Evolutionary conservation across 2,329 filamentous ascomycete species (phyloP).

Genomic region (Neopestalotiopsis clavispora): DNA sequence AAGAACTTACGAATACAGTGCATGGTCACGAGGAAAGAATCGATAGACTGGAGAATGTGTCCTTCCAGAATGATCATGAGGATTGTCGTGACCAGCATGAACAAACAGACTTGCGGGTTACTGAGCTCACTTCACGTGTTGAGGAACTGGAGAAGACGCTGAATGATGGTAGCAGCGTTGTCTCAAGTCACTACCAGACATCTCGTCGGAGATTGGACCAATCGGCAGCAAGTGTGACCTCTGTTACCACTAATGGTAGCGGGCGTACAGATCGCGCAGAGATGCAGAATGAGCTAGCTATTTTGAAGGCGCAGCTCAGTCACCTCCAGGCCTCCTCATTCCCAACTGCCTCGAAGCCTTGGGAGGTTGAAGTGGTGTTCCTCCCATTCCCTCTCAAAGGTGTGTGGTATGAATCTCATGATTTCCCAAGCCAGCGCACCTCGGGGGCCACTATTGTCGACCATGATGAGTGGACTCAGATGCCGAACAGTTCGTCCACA

Average conservation of each 20-base stretch:
- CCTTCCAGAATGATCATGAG: conserved; percentile 70
- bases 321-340: conserved; percentile 61
- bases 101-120: conserved; percentile 67
- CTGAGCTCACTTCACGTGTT: conserved; percentile 70
- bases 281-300: conserved; percentile 54
- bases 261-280: conserved; percentile 48
- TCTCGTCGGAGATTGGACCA: conserved; percentile 46
- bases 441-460: conserved; percentile 35
- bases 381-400: conserved; percentile 69
- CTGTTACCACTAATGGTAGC: conserved; percentile 48
- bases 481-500: conserved; percentile 51
- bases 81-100: conserved; percentile 73
- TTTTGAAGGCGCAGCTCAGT: conserved; percentile 54
- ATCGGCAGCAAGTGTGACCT: conserved; percentile 50
- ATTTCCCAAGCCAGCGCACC: conserved; percentile 48
- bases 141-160: conserved; percentile 63
- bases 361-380: conserved; percentile 78
- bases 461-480: conserved; percentile 60
- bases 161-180: conserved; percentile 49
- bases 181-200: conserved; percentile 40
- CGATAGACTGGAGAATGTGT: conserved; percentile 71
- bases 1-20: conserved; percentile 56
- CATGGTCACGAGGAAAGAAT: conserved; percentile 68
- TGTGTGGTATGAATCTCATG: conserved; percentile 56
- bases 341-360: conserved; percentile 68